phyloP scores from a whole-genome alignment of 441 rosid species.

The Jatropha multifida region DNA sequence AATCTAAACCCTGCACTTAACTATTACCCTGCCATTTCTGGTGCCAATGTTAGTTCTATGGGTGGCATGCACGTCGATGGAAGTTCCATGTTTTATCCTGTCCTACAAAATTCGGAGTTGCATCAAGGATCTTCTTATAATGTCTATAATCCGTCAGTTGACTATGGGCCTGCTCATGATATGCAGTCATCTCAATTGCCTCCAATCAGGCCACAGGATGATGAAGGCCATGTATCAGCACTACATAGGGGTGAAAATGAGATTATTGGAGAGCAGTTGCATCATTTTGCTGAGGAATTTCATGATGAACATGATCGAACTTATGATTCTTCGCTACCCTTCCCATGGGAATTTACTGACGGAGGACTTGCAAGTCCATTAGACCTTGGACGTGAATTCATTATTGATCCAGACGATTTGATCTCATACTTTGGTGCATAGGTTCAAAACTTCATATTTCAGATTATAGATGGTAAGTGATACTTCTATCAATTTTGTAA shows the following conservation, averaged over 20 bases:
- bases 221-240: slow-evolving; percentile 31
- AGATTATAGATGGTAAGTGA: slow-evolving; percentile 21
- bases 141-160: slow-evolving; percentile 49
- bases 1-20: slow-evolving; percentile 34
- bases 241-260: slow-evolving; percentile 43
- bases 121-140: slow-evolving; percentile 46
- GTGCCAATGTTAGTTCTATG: slow-evolving; percentile 36
- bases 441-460: slow-evolving; percentile 17
- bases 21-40: slow-evolving; percentile 47
- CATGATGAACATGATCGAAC: slow-evolving; percentile 53
- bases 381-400: slow-evolving; percentile 27
- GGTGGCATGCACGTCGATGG: slow-evolving; percentile 54
- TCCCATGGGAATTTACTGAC: slow-evolving; percentile 38
- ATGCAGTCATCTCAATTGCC: slow-evolving; percentile 45
- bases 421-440: slow-evolving; percentile 65
- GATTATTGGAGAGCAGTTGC: slow-evolving; percentile 38
- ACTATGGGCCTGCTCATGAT: slow-evolving; percentile 43
- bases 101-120: slow-evolving; percentile 43
- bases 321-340: slow-evolving; percentile 57
- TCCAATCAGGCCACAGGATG: slow-evolving; percentile 37
- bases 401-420: slow-evolving; percentile 28
- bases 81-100: slow-evolving; percentile 48
- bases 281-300: slow-evolving; percentile 37
- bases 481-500: slow-evolving; percentile 14
- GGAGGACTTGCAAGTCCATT: slow-evolving; percentile 40